Evolutionary conservation across 225 moss, liverwort and hornwort species (phyloP).

Genomic region (Sphagnum tenellum): DNA sequence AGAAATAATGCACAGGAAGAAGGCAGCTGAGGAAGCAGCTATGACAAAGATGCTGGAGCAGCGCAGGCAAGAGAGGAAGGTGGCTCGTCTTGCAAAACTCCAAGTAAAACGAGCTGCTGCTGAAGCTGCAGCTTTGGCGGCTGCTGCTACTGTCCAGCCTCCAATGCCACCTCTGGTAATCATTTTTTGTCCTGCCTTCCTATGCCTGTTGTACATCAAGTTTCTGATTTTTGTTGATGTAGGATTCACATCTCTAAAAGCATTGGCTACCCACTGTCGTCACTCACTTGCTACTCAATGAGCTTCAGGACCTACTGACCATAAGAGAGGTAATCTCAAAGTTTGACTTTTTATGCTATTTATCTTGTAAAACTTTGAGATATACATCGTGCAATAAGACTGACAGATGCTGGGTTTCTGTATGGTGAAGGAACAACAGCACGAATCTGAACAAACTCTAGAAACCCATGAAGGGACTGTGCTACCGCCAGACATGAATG

Average conservation of each 20-base stretch:
- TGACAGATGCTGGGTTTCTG: background rate
- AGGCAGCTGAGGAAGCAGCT: conserved; percentile 49
- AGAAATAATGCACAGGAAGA: conserved; percentile 20
- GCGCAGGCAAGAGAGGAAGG: conserved; percentile 39
- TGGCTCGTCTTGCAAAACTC: conserved; percentile 42
- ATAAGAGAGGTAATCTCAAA: background rate
- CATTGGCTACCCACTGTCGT: background rate
- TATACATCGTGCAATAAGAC: no score
- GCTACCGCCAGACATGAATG: background rate
- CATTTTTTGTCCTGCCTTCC: background rate
- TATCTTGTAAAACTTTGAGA: no score
- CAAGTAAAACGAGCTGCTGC: conserved; percentile 29
- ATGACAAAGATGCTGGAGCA: conserved; percentile 35
- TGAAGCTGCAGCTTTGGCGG: background rate
- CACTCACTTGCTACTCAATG: background rate
- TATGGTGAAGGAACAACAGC: conserved; percentile 8
- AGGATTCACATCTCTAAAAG: background rate
- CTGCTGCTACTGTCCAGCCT: conserved; percentile 2
- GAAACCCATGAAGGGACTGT: background rate
- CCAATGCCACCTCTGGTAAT: conserved; percentile 12
- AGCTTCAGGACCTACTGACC: background rate
- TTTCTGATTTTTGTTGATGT: background rate
- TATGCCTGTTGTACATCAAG: background rate
- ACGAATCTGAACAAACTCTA: background rate
- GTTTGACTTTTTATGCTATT: conserved; percentile 2